Evolutionary conservation across 1,284 basidiomycete genomes (phyloP), one percentile per base, ranked within the genome.

Genomic region (Pterulicium gracile): DNA sequence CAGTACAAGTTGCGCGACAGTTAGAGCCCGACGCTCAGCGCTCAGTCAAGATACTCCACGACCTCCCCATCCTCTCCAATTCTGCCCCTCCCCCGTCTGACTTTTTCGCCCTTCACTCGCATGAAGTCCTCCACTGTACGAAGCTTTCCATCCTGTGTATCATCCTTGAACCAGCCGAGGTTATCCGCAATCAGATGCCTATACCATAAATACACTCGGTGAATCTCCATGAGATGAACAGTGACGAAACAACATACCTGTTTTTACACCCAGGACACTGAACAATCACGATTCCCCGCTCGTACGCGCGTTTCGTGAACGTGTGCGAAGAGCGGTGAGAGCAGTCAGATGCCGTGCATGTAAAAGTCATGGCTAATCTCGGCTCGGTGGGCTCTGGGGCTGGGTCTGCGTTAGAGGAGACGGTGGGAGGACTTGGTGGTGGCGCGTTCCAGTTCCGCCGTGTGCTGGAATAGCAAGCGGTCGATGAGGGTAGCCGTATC

Each of bases 221-320:
- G 10, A 32, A n/a, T 32, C 7, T n/a, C 10, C 7, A 7, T 32
- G 27, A 32, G 20, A 27, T 42, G 34, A 35, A 24, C 3, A 19
- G 46, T 21, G 4, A 47, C 24, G 46, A 2, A 44, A 44, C 18
- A 15, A 63, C 76, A 50, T 60, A 90, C 84, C 92, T 68, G 58
- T 90, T 92, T 57, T 88, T 81, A 65, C 95, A 98, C 14, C 77
- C 77, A 1, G 94, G 92, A 65, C 95, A 98, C 59, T 95, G 79
- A 0, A 97, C 79, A 23, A 98, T 70, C 1, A 98, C 94, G 47
- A 98, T 86, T 0, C 95, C 95, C 42, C 74, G 78, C 56, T 85
- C 76, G 62, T 98, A 98, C 21, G 88, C 79, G 24, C 79, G 73
- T 59, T 81, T 87, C 7, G 86, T 77, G 59, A 98, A 98, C 52